A percentile compares a stretch with the other conserved stretches of the same genome.
Conservation (phyloP, 306 rosid genomes). For the Vigna reflexopilosa region DNA sequence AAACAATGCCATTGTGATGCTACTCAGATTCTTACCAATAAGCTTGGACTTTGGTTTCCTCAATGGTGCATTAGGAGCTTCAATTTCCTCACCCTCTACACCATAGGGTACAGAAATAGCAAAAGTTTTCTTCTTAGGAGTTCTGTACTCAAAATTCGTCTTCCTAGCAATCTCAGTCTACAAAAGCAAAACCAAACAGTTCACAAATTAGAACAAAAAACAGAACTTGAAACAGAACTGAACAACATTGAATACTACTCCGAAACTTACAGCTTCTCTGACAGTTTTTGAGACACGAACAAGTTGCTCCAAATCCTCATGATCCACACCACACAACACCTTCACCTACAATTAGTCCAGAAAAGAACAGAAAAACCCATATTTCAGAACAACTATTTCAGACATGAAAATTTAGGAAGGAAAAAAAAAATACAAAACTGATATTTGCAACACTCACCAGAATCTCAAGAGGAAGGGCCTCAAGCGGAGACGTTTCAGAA, state of each 20-base stretch:
- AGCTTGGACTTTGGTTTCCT: conserved; percentile 48
- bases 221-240: not conserved
- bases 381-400: conserved; percentile 14
- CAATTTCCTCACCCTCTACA: conserved; percentile 56
- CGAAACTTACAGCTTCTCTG: conserved; percentile 72
- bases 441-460: conserved; percentile 60
- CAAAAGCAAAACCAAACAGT: conserved; percentile 36
- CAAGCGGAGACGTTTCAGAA: conserved; percentile 57
- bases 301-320: conserved; percentile 79
- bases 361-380: not conserved
- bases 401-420: not conserved
- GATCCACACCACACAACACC: conserved; percentile 78
- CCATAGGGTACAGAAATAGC: conserved; percentile 48
- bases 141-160: conserved; percentile 73
- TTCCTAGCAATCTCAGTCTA: conserved; percentile 72
- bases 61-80: conserved; percentile 76
- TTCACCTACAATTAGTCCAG: conserved; percentile 54
- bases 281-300: conserved; percentile 64
- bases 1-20: conserved; percentile 66
- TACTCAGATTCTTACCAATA: conserved; percentile 49
- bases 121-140: conserved; percentile 65
- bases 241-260: not conserved
- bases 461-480: conserved; percentile 75
- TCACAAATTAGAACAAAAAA: conserved; percentile 33
- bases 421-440: conserved; percentile 5